A percentile compares a stretch with the other conserved stretches of the same genome.
These are phyloP conservation scores for Puccinia brachypodii DNA, from an alignment of 1,284 basidiomycete genomes.

Conservation along the genomic window DNA sequence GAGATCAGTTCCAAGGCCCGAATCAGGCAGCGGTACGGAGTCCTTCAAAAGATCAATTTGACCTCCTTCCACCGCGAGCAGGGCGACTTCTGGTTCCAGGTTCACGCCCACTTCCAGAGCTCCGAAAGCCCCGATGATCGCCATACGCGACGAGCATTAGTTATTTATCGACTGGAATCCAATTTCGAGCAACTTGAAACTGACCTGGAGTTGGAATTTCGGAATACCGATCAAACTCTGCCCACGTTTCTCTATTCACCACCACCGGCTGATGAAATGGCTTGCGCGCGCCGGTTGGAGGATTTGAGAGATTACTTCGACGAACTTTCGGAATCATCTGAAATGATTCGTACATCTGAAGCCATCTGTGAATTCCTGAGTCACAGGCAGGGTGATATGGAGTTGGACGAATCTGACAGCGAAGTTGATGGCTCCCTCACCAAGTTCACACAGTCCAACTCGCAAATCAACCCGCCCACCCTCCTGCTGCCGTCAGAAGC, in stretches of 20 bases:
- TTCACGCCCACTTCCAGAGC: constrained; percentile 19
- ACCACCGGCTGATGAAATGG: constrained; percentile 14
- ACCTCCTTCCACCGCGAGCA: constrained; percentile 22
- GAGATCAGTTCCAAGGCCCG: background rate
- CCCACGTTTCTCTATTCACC: background rate
- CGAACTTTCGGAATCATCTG: background rate
- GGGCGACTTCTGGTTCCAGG: constrained; percentile 17
- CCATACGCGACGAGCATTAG: background rate
- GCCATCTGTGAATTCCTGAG: constrained; percentile 25
- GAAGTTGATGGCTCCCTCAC: background rate
- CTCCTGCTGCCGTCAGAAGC: background rate
- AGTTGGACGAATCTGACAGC: constrained; percentile 1
- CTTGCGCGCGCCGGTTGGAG: constrained; percentile 18
- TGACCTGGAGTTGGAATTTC: background rate
- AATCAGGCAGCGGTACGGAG: constrained; percentile 12
- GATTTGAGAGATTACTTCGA: constrained; percentile 23
- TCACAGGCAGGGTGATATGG: constrained; percentile 12
- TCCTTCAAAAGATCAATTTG: background rate
- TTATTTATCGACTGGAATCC: constrained; percentile 24
- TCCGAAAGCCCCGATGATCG: background rate
- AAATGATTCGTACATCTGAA: constrained; percentile 14
- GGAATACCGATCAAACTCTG: background rate
- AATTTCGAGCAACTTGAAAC: background rate
- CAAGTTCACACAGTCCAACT: background rate
- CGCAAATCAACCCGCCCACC: constrained; percentile 2